Percentiles rank a stretch among this genome's conserved stretches.
Conservation (phyloP, 371 early-diverging fungal species). For the Funneliformis caledonium region DNA sequence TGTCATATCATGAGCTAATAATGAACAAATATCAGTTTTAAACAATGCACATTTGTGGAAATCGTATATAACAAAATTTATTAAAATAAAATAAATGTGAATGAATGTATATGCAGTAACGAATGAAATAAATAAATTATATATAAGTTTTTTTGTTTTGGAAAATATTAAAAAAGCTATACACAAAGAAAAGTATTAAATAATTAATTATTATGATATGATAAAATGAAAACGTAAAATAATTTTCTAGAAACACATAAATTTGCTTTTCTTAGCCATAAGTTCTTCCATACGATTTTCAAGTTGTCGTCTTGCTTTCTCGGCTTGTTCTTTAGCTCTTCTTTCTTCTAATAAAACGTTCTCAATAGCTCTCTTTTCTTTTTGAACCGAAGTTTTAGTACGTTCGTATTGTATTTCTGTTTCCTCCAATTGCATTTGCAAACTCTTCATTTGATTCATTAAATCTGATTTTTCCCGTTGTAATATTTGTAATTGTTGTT, state of each 20-base stretch:
- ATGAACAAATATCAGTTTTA: too few relatives aligned
- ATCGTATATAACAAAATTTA: too few relatives aligned
- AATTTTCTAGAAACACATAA: slow-evolving; percentile 47
- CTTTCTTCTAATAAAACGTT: slow-evolving; percentile 39
- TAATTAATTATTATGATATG: too few relatives aligned
- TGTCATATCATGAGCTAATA: too few relatives aligned
- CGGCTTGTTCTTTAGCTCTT: slow-evolving; percentile 45
- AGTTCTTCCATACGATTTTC: slow-evolving; percentile 48
- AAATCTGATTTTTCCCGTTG: slow-evolving; percentile 23
- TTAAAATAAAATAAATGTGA: too few relatives aligned
- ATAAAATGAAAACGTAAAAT: neutral
- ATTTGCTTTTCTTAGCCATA: slow-evolving; percentile 48
- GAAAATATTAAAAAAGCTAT: too few relatives aligned
- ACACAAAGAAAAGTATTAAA: too few relatives aligned
- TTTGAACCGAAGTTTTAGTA: slow-evolving; percentile 24
- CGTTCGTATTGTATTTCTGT: slow-evolving; percentile 20
- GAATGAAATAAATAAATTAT: too few relatives aligned
- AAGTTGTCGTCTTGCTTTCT: slow-evolving; percentile 42
- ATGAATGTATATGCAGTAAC: too few relatives aligned
- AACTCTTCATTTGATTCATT: slow-evolving; percentile 21
- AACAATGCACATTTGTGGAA: too few relatives aligned
- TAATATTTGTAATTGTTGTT: slow-evolving; percentile 32
- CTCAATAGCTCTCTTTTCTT: slow-evolving; percentile 42
- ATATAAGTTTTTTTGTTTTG: too few relatives aligned
- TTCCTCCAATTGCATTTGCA: slow-evolving; percentile 26